These are phyloP conservation scores for Candida suzukii DNA, from an alignment of 805 yeast species.

Conservation along the genomic window DNA sequence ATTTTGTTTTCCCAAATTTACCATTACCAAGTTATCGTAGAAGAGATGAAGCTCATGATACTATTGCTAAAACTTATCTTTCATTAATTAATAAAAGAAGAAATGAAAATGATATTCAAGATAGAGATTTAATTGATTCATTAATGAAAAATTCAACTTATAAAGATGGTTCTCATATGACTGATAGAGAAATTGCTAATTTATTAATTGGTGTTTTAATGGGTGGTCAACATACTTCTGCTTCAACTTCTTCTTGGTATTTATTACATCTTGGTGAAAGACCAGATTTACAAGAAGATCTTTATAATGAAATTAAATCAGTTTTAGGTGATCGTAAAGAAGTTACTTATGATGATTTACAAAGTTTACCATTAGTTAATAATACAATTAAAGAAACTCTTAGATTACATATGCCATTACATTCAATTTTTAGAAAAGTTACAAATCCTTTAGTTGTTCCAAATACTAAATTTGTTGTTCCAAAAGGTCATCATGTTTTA, in stretches of 20 bases:
- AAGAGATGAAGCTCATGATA: conserved; percentile 84
- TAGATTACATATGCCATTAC: conserved; percentile 94
- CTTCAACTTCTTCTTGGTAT: conserved; percentile 94
- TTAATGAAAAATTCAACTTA: conserved; percentile 77
- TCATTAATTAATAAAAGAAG: conserved; percentile 72
- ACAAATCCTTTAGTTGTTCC: conserved; percentile 73
- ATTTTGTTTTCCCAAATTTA: conserved; percentile 90
- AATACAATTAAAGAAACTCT: conserved; percentile 87
- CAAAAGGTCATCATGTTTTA: conserved; percentile 81
- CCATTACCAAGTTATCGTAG: conserved; percentile 71
- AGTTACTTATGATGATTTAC: conserved; percentile 75
- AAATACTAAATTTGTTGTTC: conserved; percentile 71
- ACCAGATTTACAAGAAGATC: conserved; percentile 78
- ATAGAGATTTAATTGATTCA: conserved; percentile 85
- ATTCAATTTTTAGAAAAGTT: conserved; percentile 92
- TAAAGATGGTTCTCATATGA: conserved; percentile 91
- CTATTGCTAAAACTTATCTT: conserved; percentile 76
- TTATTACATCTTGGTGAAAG: conserved; percentile 83
- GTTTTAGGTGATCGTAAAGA: conserved; percentile 53
- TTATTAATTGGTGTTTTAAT: conserved; percentile 89
- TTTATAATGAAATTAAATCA: conserved; percentile 64
- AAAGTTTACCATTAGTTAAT: conserved; percentile 73
- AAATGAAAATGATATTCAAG: conserved; percentile 64
- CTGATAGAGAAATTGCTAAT: conserved; percentile 92
- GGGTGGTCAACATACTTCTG: conserved; percentile 99